Evolutionary conservation across 495 filamentous ascomycete genomes (phyloP), one percentile per base, ranked within the genome.

Genomic region (Aspergillus incahuasiensis): DNA sequence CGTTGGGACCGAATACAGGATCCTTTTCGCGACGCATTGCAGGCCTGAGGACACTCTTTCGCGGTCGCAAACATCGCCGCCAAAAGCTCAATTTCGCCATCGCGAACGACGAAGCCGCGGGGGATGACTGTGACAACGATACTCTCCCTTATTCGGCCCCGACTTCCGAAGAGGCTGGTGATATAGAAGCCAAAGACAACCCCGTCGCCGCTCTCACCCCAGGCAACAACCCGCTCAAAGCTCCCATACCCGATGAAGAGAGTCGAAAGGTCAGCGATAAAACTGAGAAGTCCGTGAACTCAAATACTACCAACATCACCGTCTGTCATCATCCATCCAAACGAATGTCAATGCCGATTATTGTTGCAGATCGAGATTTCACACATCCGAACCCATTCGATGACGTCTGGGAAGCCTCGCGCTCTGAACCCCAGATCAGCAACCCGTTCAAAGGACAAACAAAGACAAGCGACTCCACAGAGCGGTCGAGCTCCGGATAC

Each of bases 281-380:
- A 32, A 55, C 9, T 62, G 71, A 19, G 63, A 64, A 35, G 60
- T 67, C 35, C 69, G 74, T 46, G 57, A 55, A 67, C 20, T 74
- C 74, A 8, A 58, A 60, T 6, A 45, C 54, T 5, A 73, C 66
- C 1, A 64, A 42, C 7, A 49, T 38, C 15, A 75, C 72, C n/a
- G 65, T 75, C 8, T 63, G 48, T 49, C 70, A 56, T 32, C 62
- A 61, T 49, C 64, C 68, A 7, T 68, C 68, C 15, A 67, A 59
- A 32, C 62, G 54, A 15, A 48, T 59, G 6, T 59, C 56, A 11
- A 61, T 55, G 40, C 63, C 64, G 8, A 61, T 68, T 30, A 22
- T 50, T 16, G 39, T 63, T 5, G 57, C 44, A 2, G 46, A 61
- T 30, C 44, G 43, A 45, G 54, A 55, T 1, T 2, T 18, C 18